Percentiles rank a stretch among this genome's conserved stretches.
Evolutionary conservation across 352 stramenopile species (phyloP).

Genomic region (Aphanomyces astaci): DNA sequence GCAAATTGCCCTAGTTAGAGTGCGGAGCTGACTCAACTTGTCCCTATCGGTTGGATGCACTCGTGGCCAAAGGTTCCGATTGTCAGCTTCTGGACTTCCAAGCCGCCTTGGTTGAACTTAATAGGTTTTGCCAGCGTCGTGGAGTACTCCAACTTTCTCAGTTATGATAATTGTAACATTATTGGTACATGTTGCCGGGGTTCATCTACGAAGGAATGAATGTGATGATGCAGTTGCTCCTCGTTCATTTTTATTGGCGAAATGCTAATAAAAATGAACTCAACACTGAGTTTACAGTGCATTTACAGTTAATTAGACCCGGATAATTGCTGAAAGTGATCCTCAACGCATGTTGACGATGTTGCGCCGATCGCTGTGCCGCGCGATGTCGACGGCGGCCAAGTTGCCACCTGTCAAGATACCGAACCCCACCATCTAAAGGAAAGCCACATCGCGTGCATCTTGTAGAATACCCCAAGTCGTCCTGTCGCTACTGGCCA

Average conservation of each 20-base stretch:
- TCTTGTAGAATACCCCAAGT: constrained; percentile 63
- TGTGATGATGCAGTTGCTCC: too few species aligned
- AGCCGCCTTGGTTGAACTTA: constrained; percentile 69
- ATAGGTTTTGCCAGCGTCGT: constrained; percentile 61
- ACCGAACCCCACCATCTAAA: not conserved
- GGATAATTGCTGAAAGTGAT: not conserved
- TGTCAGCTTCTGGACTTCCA: constrained; percentile 56
- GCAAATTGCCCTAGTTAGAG: too few species aligned
- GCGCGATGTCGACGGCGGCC: constrained; percentile 11
- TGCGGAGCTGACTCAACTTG: too few species aligned
- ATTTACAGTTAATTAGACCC: not conserved
- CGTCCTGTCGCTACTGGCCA: constrained; percentile 65
- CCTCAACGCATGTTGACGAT: not conserved
- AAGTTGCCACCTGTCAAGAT: not conserved
- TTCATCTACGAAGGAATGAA: too few species aligned
- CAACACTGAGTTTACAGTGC: too few species aligned
- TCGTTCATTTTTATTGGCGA: constrained; percentile 13
- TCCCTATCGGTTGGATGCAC: constrained; percentile 48
- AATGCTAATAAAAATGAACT: not conserved
- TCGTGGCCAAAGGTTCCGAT: constrained; percentile 63
- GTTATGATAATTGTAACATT: constrained; percentile 83
- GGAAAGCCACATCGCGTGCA: not conserved
- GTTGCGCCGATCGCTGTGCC: constrained; percentile 4
- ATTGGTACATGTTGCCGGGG: constrained; percentile 68
- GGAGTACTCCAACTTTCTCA: constrained; percentile 75